Evolutionary conservation across 2,329 filamentous ascomycete genomes (phyloP), one percentile per base, ranked within the genome.

Genomic region (Botrytis medusae): DNA sequence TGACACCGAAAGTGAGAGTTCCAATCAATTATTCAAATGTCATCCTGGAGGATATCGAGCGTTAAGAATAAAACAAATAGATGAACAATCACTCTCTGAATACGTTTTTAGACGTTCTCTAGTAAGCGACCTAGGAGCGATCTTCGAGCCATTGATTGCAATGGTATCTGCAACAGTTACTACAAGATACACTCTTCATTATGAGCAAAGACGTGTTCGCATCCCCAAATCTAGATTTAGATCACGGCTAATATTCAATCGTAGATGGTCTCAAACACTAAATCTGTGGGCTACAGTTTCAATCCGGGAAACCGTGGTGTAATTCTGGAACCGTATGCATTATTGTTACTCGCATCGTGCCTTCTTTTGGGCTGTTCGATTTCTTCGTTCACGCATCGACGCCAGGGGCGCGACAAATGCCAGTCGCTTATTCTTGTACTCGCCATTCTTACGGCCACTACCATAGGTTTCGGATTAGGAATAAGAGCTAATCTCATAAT

Each of bases 311-410:
- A 76, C 62, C 75, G 75, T 70, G 62, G 42, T 20, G 75, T 79
- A 63, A 62, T 80, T 42, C 74, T 81, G 44, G 77, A 80, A 46
- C 81, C 81, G 20, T 79, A 81, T n/a, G 79, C 82, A 14, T 75
- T 75, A 25, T 61, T 81, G 40, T 80, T 83, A 78, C 78, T 83
- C 22, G 74, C 71, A 34, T 80, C 81, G 18, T 82, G 81, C 73
- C 69, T 83, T 25, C 72, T 81, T 4, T 79, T 83, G 32, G 82
- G 82, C 10, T 82, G 78, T 60, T 80, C 80, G 9, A 79, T 82
- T 14, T 82, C 82, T 18, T 82, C 82, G 0, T 83, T 82, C 72
- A 75, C 78, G 2, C 81, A 82, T 51, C 78, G 82, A 46, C 78
- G 79, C 25, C 81, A 82, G 62, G 77, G 75, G 12, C 40, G 75